Conservation (phyloP, 2,329 filamentous ascomycete species). For the Epicoccum nigrum region DNA sequence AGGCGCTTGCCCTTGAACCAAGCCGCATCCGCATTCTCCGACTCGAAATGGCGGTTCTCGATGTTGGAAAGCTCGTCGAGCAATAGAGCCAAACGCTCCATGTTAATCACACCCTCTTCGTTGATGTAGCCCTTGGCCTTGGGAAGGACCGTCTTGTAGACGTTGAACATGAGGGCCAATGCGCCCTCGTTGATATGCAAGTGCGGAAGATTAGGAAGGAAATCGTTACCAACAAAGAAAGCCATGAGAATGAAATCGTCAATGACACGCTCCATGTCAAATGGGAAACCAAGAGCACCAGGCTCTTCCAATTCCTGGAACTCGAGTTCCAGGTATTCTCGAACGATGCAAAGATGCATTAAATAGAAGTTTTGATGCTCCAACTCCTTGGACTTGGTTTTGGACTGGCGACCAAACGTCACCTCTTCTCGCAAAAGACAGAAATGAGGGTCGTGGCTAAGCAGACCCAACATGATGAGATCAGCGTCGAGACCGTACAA, state of each 20-base stretch:
- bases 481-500: conserved; percentile 97
- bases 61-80: conserved; percentile 85
- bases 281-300: conserved; percentile 74
- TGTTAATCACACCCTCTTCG: conserved; percentile 89
- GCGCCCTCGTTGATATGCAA: conserved; percentile 99
- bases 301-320: conserved; percentile 88
- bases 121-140: conserved; percentile 94
- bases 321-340: conserved; percentile 95
- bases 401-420: conserved; percentile 87
- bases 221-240: conserved; percentile 99
- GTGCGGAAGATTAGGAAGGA: conserved; percentile 93
- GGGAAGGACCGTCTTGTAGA: conserved; percentile 90
- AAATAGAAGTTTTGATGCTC: conserved; percentile 99
- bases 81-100: conserved; percentile 76
- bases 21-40: conserved; percentile 83
- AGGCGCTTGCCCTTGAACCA: conserved; percentile 91
- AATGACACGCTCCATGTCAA: conserved; percentile 94
- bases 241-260: conserved; percentile 99
- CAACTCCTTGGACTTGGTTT: conserved; percentile 90
- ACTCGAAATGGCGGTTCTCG: conserved; percentile 91
- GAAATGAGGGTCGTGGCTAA: conserved; percentile 98
- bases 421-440: conserved; percentile 96
- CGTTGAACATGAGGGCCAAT: conserved; percentile 93
- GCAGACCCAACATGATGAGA: conserved; percentile 95
- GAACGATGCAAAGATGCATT: conserved; percentile 94